Evolutionary conservation across 2,329 filamentous ascomycete species (phyloP).

Genomic region (Penicillium griseofulvum): DNA sequence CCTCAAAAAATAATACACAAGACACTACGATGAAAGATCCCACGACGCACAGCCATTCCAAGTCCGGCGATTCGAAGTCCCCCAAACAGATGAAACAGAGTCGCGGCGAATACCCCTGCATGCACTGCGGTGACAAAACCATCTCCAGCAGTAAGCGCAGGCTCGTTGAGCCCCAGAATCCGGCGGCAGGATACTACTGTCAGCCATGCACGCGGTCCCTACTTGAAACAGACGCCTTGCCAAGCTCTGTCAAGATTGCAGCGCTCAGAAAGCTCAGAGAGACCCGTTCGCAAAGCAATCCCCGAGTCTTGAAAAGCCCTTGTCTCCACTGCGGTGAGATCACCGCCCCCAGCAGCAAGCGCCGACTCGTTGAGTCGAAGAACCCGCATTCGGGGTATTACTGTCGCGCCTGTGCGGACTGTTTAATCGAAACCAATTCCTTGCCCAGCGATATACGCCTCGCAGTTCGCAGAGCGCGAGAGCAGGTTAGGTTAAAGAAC

Average conservation of each 20-base stretch:
- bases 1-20: not conserved
- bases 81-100: conserved; percentile 3
- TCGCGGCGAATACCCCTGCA: conserved; percentile 3
- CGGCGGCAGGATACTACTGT: conserved; percentile 7
- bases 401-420: conserved; percentile 4
- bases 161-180: conserved; percentile 1
- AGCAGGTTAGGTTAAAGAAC: conserved; percentile 1
- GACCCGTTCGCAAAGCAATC: not conserved
- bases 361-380: conserved; percentile 1
- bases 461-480: conserved; percentile 1
- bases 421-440: not conserved
- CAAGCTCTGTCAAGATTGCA: not conserved
- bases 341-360: conserved; percentile 5
- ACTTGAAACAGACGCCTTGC: conserved; percentile 2
- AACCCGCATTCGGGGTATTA: conserved; percentile 3
- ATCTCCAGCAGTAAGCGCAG: conserved; percentile 4
- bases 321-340: conserved; percentile 5
- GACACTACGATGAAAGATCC: not conserved
- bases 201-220: conserved; percentile 3
- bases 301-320: not conserved
- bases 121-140: conserved; percentile 4
- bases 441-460: conserved; percentile 1
- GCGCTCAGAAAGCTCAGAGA: not conserved
- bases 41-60: not conserved
- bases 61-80: not conserved